Evolutionary conservation across 106 monocot genomes (phyloP).

Genomic region (Acorus calamus): DNA sequence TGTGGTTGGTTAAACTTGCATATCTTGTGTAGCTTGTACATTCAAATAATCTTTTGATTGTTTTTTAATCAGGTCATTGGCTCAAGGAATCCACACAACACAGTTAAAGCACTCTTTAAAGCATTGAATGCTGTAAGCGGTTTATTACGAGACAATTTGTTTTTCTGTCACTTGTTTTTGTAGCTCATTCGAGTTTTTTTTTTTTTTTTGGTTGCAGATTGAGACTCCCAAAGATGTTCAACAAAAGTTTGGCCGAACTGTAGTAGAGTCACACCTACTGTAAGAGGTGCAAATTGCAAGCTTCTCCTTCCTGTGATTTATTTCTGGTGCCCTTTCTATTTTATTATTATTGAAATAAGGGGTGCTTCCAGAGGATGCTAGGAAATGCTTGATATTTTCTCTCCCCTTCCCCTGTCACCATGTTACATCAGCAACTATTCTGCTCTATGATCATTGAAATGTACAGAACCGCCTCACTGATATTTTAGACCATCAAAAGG

Average conservation of each 20-base stretch:
- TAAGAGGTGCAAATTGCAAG: slow-evolving; percentile 5
- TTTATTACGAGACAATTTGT: slow-evolving; percentile 5
- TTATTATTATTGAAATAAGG: no score
- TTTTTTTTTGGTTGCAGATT: slow-evolving; percentile 45
- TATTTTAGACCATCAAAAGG: no score
- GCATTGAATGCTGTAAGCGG: slow-evolving; percentile 66
- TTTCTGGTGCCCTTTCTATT: no score
- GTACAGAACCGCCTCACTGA: no score
- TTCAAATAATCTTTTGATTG: neutral
- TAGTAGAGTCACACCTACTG: slow-evolving; percentile 87
- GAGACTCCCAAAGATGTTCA: slow-evolving; percentile 93
- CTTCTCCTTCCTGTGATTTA: no score
- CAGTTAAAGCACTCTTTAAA: slow-evolving; percentile 63
- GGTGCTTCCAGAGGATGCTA: no score
- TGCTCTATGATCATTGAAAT: no score
- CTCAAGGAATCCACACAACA: slow-evolving; percentile 62
- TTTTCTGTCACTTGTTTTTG: neutral
- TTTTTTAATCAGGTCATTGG: slow-evolving; percentile 52
- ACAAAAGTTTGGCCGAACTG: slow-evolving; percentile 91
- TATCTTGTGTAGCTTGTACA: no score
- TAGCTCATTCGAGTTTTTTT: neutral
- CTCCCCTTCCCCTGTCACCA: no score
- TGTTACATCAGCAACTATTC: no score
- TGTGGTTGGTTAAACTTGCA: neutral
- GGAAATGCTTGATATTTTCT: no score